Evolutionary conservation across 2,329 filamentous ascomycete genomes (phyloP).

Genomic region (Ramularia endophylla): DNA sequence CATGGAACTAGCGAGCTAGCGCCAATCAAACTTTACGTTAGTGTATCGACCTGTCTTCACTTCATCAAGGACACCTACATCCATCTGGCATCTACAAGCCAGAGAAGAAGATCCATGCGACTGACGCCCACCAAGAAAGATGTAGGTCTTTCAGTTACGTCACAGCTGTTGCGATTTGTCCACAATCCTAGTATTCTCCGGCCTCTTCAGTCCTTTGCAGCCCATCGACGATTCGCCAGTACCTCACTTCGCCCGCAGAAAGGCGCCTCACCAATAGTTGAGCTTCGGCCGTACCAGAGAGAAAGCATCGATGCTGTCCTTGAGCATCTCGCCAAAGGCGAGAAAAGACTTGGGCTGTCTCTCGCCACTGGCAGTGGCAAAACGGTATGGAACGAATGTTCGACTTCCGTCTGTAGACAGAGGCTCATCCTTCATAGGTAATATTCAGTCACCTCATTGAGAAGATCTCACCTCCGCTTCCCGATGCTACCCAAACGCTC

Average conservation of each 20-base stretch:
- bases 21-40: too few species aligned
- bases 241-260: background rate
- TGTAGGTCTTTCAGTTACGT: conserved; percentile 1
- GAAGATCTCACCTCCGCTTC: conserved; percentile 55
- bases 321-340: conserved; percentile 58
- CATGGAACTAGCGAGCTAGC: too few species aligned
- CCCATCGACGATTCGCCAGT: conserved; percentile 3
- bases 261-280: conserved; percentile 4
- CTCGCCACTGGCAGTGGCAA: conserved; percentile 84
- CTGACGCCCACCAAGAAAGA: conserved; percentile 1
- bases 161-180: too few species aligned
- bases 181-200: too few species aligned
- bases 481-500: conserved; percentile 66
- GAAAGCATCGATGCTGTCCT: conserved; percentile 81
- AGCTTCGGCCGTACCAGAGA: conserved; percentile 68
- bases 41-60: too few species aligned
- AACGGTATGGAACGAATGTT: conserved; percentile 45
- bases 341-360: conserved; percentile 75
- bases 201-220: background rate
- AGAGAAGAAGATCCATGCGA: conserved; percentile 1
- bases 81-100: too few species aligned
- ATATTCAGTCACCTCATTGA: conserved; percentile 95
- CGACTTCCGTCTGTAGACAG: conserved; percentile 30
- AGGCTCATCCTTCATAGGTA: conserved; percentile 49
- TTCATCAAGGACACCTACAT: too few species aligned